Conservation (phyloP, 176 grass and related monocot genomes). For the Carex scoparia region DNA sequence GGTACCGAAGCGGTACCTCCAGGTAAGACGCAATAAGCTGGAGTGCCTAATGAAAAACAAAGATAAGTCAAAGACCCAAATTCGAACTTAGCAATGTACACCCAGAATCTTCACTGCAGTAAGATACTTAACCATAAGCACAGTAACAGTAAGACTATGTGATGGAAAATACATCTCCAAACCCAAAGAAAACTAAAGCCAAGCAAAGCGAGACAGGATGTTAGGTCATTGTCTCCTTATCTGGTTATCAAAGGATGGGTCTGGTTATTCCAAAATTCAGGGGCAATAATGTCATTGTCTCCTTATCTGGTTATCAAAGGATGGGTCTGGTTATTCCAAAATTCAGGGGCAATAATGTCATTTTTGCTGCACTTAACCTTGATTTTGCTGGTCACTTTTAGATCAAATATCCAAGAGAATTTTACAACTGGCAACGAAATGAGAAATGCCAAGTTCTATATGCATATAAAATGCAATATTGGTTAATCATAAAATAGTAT, state of each 20-base stretch:
- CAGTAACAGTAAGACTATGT: background rate
- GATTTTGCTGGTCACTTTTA: background rate
- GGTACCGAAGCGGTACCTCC: slow-evolving; percentile 77
- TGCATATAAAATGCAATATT: background rate
- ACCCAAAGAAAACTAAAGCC: background rate
- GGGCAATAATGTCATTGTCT: background rate
- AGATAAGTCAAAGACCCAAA: background rate
- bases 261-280: background rate
- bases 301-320: background rate
- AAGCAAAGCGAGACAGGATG: background rate
- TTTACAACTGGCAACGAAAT: background rate
- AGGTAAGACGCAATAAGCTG: slow-evolving; percentile 72
- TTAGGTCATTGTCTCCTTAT: background rate
- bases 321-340: background rate
- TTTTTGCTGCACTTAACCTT: background rate
- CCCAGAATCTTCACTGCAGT: background rate
- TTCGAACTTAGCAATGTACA: background rate
- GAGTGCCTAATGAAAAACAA: slow-evolving; percentile 50
- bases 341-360: background rate
- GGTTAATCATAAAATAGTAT: slow-evolving; percentile 1
- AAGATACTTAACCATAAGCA: background rate
- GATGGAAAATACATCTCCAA: background rate
- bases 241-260: background rate
- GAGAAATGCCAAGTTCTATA: background rate
- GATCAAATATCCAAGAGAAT: background rate